Percentiles rank a stretch among this genome's conserved stretches.
These are phyloP conservation scores for Sordariomycetes sp. DNA, from an alignment of 2,329 filamentous ascomycete species.

Conservation along the genomic window DNA sequence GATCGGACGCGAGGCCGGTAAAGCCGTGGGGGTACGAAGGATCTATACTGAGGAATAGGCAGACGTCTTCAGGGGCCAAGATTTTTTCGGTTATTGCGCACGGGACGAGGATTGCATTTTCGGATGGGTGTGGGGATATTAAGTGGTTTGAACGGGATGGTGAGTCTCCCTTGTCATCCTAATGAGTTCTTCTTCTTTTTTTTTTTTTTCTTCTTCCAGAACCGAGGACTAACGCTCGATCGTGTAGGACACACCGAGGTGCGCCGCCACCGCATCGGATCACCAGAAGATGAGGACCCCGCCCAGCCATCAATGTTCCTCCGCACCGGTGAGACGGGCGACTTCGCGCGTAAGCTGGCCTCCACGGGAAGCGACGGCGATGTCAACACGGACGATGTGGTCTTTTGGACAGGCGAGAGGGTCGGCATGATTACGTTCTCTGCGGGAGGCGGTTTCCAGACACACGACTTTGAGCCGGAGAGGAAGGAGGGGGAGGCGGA, in stretches of 20 bases:
- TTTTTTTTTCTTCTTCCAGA: not conserved
- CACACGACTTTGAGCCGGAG: slow-evolving; percentile 34
- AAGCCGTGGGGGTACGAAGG: not conserved
- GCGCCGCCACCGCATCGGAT: slow-evolving; percentile 41
- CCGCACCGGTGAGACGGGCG: slow-evolving; percentile 41
- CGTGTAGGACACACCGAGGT: slow-evolving; percentile 38
- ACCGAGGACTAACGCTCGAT: not conserved
- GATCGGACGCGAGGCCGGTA: slow-evolving; percentile 9
- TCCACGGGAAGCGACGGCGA: slow-evolving; percentile 31
- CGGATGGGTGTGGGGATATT: slow-evolving; percentile 70
- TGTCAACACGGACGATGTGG: slow-evolving; percentile 47
- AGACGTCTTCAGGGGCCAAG: slow-evolving; percentile 69
- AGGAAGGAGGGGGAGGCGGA: slow-evolving; percentile 29
- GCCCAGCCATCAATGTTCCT: slow-evolving; percentile 35
- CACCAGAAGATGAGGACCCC: slow-evolving; percentile 24
- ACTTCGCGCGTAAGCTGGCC: slow-evolving; percentile 70
- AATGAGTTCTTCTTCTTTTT: not conserved
- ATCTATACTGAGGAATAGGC: slow-evolving; percentile 55
- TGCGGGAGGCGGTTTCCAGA: slow-evolving; percentile 29
- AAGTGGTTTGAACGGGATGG: slow-evolving; percentile 87
- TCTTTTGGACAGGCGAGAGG: slow-evolving; percentile 82
- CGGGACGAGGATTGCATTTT: slow-evolving; percentile 68
- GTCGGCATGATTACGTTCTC: slow-evolving; percentile 61
- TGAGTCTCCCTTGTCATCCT: not conserved
- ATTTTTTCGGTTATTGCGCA: slow-evolving; percentile 71